Conservation (phyloP, 2,329 filamentous ascomycete genomes). For the Lachnellula occidentalis region DNA sequence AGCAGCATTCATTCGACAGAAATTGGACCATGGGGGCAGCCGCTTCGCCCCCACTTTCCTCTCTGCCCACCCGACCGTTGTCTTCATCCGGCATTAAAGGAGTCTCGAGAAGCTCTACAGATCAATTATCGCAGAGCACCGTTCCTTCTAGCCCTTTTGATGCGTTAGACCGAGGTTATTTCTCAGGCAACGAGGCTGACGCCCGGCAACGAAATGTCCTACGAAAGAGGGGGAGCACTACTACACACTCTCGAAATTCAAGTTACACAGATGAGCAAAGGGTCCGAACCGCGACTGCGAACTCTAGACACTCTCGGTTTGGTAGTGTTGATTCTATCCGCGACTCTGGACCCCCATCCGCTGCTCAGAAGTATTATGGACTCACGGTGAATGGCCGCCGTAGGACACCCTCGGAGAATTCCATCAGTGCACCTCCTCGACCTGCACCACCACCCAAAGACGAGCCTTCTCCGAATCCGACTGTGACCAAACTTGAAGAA, state of each 20-base stretch:
- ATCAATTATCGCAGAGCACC: constrained; percentile 28
- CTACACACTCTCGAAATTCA: constrained; percentile 60
- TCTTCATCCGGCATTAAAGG: constrained; percentile 24
- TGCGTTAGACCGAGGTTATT: constrained; percentile 72
- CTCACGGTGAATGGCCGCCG: constrained; percentile 28
- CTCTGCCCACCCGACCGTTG: constrained; percentile 24
- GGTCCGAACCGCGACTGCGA: constrained; percentile 57
- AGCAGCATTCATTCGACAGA: constrained; percentile 63
- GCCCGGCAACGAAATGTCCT: constrained; percentile 70
- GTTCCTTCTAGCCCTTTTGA: constrained; percentile 45
- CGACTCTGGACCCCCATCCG: constrained; percentile 55
- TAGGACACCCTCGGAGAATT: constrained; percentile 39
- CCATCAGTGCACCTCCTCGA: constrained; percentile 57
- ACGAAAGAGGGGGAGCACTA: constrained; percentile 65
- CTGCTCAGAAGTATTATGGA: constrained; percentile 66
- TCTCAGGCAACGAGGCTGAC: constrained; percentile 83
- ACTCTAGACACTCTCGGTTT: constrained; percentile 70
- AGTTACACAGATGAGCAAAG: constrained; percentile 74
- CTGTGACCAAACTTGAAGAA: constrained; percentile 55
- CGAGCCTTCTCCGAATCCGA: constrained; percentile 48
- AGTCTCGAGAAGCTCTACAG: constrained; percentile 27
- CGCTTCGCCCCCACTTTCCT: constrained; percentile 13
- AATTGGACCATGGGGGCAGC: constrained; percentile 60
- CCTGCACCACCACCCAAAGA: constrained; percentile 54
- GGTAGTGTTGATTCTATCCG: constrained; percentile 72